phyloP scores from a whole-genome alignment of 169 alveolate species.

The Eimeria zaria region DNA sequence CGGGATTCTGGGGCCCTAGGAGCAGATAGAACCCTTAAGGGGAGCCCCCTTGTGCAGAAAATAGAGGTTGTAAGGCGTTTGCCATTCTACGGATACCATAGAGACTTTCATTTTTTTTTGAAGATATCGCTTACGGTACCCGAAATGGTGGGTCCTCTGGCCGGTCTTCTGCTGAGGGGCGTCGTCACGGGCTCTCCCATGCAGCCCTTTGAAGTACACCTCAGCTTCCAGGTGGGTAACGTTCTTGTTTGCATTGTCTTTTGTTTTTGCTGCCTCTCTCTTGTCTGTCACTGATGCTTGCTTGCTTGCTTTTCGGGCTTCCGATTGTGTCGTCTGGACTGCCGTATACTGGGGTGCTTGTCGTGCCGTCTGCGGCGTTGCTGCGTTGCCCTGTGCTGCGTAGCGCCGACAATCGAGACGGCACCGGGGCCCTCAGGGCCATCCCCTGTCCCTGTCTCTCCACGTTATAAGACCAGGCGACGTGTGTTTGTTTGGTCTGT shows the following conservation, averaged over 20 bases:
- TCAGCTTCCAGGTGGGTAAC: slow-evolving; percentile 34
- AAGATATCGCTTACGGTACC: slow-evolving; percentile 68
- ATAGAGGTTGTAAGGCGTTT: slow-evolving; percentile 62
- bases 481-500: background rate
- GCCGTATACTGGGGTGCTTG: background rate
- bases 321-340: background rate
- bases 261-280: background rate
- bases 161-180: slow-evolving; percentile 76
- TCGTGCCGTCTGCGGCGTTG: background rate
- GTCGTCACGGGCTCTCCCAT: slow-evolving; percentile 74
- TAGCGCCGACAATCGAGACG: background rate
- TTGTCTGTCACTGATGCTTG: background rate
- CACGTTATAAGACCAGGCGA: background rate
- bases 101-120: slow-evolving; percentile 36
- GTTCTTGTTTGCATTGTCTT: background rate
- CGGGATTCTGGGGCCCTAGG: background rate
- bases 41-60: slow-evolving; percentile 51
- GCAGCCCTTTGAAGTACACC: slow-evolving; percentile 82
- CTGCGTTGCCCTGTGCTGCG: background rate
- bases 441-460: background rate
- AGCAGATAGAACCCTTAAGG: background rate
- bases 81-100: slow-evolving; percentile 80
- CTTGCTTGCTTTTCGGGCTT: background rate
- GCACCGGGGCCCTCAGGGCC: background rate
- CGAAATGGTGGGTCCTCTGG: slow-evolving; percentile 57